Evolutionary conservation across 805 yeast genomes (phyloP).

Genomic region (Saccharomycopsis sp.): DNA sequence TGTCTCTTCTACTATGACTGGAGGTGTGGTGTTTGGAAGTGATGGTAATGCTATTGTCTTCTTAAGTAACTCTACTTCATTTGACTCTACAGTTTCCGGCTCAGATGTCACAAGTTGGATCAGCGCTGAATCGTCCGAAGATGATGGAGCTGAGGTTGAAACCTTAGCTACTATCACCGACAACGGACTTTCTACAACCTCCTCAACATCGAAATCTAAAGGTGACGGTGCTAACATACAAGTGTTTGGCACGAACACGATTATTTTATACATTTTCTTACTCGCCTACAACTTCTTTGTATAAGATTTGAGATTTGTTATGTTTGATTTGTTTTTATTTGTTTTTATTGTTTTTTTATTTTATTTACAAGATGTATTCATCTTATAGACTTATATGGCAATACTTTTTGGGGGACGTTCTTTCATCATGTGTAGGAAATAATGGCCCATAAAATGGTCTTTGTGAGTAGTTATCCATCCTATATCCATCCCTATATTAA

Average conservation of each 20-base stretch:
- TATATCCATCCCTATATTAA: too few relatives aligned
- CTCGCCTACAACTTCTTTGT: background rate
- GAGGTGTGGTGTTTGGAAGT: constrained; percentile 65
- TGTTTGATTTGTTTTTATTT: too few relatives aligned
- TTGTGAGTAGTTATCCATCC: too few relatives aligned
- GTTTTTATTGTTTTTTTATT: background rate
- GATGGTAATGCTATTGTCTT: constrained; percentile 58
- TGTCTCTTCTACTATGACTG: constrained; percentile 45
- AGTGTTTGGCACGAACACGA: background rate
- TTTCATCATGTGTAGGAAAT: too few relatives aligned
- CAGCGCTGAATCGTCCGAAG: constrained; percentile 28
- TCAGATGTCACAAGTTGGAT: constrained; percentile 43
- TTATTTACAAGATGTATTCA: background rate
- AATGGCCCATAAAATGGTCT: too few relatives aligned
- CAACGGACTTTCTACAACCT: constrained; percentile 30
- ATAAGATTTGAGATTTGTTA: too few relatives aligned
- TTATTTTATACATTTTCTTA: background rate
- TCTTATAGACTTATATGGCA: background rate
- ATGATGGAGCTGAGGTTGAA: constrained; percentile 25
- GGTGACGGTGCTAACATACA: background rate
- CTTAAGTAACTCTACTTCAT: constrained; percentile 45
- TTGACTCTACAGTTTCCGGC: constrained; percentile 40
- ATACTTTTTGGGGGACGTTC: too few relatives aligned
- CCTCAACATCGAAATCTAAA: constrained; percentile 7
- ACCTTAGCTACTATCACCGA: constrained; percentile 32